Percentiles rank a stretch among this genome's conserved stretches.
These are phyloP conservation scores for Pseudopyricularia cyperi DNA, from an alignment of 2,329 filamentous ascomycete species.

Conservation along the genomic window DNA sequence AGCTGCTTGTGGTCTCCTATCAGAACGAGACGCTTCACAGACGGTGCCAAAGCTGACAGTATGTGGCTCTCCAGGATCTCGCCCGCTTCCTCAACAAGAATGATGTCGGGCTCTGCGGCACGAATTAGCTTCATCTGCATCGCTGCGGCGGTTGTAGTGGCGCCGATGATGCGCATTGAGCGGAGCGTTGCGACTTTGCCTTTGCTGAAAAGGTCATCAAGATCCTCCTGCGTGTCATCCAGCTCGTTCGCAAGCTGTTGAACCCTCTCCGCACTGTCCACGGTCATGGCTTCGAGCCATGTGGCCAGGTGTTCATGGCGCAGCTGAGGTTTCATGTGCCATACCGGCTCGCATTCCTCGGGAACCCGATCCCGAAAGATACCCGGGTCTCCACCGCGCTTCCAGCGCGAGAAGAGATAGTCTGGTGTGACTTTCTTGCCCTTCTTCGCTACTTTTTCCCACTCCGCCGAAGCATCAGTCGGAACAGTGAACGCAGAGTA, in stretches of 20 bases:
- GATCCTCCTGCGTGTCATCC: conserved; percentile 23
- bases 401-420: conserved; percentile 45
- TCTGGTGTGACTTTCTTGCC: conserved; percentile 27
- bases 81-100: conserved; percentile 61
- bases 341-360: conserved; percentile 25
- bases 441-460: conserved; percentile 27
- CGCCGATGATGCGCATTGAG: conserved; percentile 50
- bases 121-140: conserved; percentile 43
- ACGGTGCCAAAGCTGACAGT: conserved; percentile 41
- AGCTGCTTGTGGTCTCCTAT: conserved; percentile 67
- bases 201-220: conserved; percentile 31
- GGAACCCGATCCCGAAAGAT: conserved; percentile 19
- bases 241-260: conserved; percentile 22
- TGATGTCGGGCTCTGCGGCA: conserved; percentile 39
- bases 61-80: conserved; percentile 60
- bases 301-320: conserved; percentile 21
- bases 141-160: conserved; percentile 59
- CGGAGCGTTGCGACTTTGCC: conserved; percentile 28
- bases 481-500: conserved; percentile 45
- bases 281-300: conserved; percentile 32
- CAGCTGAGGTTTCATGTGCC: conserved; percentile 29
- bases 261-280: conserved; percentile 36
- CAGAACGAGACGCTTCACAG: conserved; percentile 49
- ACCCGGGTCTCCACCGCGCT: conserved; percentile 28
- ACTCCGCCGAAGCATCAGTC: conserved; percentile 23